These are phyloP conservation scores for Globisporangium takayamanum DNA, from an alignment of 352 stramenopile species.

Conservation along the genomic window DNA sequence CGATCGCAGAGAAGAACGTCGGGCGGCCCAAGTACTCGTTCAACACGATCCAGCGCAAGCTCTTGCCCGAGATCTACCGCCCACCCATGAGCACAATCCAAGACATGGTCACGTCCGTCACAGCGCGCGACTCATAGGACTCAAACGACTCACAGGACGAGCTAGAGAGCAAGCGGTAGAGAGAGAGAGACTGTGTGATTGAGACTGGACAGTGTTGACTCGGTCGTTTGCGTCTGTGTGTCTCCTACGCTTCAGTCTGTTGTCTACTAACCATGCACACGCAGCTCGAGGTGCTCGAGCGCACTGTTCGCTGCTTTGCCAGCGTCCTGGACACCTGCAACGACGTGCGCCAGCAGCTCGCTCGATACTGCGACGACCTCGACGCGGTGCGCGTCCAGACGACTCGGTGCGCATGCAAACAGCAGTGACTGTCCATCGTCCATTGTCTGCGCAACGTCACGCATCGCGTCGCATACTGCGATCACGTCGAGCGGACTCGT, in stretches of 20 bases:
- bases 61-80: slow-evolving; percentile 91
- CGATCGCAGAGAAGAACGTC: slow-evolving; percentile 97
- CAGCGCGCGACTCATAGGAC: slow-evolving; percentile 73
- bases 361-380: slow-evolving; percentile 1
- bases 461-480: slow-evolving; percentile 6
- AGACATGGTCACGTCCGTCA: slow-evolving; percentile 89
- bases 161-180: background rate
- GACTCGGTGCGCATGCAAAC: slow-evolving; percentile 9
- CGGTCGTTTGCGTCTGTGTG: background rate
- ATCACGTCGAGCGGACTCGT: background rate
- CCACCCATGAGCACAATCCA: slow-evolving; percentile 88
- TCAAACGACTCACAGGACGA: background rate
- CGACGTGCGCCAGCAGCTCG: slow-evolving; percentile 5
- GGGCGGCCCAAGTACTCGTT: slow-evolving; percentile 96
- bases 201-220: no score
- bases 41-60: slow-evolving; percentile 94
- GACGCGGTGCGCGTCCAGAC: background rate
- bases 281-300: slow-evolving; percentile 1
- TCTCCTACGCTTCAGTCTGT: background rate
- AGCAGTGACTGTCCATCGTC: background rate
- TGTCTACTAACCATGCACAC: background rate
- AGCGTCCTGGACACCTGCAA: background rate
- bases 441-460: background rate
- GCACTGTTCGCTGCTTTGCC: background rate
- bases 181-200: background rate